Percentiles rank a stretch among this genome's conserved stretches.
Evolutionary conservation across 2,329 filamentous ascomycete genomes (phyloP).

Genomic region (Anthostomella pinea): DNA sequence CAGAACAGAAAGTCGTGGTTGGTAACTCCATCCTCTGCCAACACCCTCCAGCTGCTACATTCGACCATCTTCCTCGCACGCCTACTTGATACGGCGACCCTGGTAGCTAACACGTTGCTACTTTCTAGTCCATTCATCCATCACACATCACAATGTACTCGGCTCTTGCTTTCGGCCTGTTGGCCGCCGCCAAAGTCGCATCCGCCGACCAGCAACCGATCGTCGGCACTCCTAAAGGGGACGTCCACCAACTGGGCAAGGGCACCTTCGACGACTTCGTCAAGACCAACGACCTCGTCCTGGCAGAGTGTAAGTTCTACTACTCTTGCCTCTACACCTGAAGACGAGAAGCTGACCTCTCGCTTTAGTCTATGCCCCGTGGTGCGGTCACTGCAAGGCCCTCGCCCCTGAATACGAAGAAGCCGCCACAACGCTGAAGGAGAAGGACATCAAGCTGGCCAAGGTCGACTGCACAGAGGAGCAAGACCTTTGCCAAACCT

Average conservation of each 20-base stretch:
- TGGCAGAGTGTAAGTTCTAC: slow-evolving; percentile 78
- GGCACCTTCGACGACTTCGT: slow-evolving; percentile 87
- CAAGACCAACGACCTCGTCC: slow-evolving; percentile 79
- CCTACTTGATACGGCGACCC: no score
- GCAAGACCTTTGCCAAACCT: slow-evolving; percentile 82
- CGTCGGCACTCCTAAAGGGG: no score
- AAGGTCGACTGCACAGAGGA: slow-evolving; percentile 97
- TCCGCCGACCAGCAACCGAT: slow-evolving; percentile 62
- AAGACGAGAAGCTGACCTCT: slow-evolving; percentile 36
- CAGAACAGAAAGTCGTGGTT: no score
- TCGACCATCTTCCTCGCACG: no score
- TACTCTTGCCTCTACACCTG: background rate
- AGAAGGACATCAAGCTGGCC: slow-evolving; percentile 80
- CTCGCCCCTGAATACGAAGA: slow-evolving; percentile 90
- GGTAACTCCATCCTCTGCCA: no score
- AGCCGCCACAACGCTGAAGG: slow-evolving; percentile 78
- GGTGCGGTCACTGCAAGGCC: slow-evolving; percentile 98
- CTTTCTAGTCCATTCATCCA: no score
- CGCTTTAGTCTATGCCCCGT: slow-evolving; percentile 79
- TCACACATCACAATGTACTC: no score
- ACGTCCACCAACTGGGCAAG: slow-evolving; percentile 81
- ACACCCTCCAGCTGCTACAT: no score
- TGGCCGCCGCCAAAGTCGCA: slow-evolving; percentile 53
- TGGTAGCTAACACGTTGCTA: slow-evolving; percentile 6
- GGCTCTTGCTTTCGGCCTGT: slow-evolving; percentile 53